A percentile compares a stretch with the other conserved stretches of the same genome.
Conservation (phyloP, 352 stramenopile species). For the Phytophthora agathidicida region DNA sequence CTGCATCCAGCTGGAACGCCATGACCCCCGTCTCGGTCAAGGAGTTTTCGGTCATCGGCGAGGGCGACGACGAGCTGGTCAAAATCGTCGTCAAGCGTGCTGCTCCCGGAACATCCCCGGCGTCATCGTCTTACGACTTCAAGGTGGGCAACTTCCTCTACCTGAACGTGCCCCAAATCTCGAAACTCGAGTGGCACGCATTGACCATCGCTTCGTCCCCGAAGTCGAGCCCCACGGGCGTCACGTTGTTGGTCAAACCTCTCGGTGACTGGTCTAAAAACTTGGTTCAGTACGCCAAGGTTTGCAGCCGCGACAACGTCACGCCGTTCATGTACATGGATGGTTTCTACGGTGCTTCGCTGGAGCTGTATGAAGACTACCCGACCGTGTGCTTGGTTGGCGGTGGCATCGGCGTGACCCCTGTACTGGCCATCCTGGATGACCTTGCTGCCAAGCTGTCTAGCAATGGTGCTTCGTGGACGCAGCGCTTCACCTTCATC, state of each 20-base stretch:
- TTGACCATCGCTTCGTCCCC: constrained; percentile 63
- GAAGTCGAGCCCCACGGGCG: constrained; percentile 37
- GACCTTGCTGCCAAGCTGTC: constrained; percentile 42
- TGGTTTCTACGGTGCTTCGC: constrained; percentile 54
- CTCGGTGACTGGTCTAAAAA: constrained; percentile 55
- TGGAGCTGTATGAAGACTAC: constrained; percentile 57
- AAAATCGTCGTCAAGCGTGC: constrained; percentile 53
- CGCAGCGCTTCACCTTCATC: constrained; percentile 45
- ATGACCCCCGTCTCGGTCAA: constrained; percentile 47
- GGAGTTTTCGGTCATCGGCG: constrained; percentile 38
- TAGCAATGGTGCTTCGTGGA: constrained; percentile 37
- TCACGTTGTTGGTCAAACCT: constrained; percentile 59
- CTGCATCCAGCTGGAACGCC: constrained; percentile 49
- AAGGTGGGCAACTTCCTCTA: constrained; percentile 65
- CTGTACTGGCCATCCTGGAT: constrained; percentile 52
- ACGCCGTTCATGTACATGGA: constrained; percentile 58
- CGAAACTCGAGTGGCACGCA: constrained; percentile 63
- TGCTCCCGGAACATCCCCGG: constrained; percentile 36
- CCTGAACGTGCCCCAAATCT: constrained; percentile 57
- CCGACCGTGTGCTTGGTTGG: constrained; percentile 49
- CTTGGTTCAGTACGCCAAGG: constrained; percentile 46
- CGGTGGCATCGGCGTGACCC: constrained; percentile 54
- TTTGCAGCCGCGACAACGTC: constrained; percentile 35
- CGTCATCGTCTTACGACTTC: constrained; percentile 44
- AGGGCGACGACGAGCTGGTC: constrained; percentile 43